Evolutionary conservation across 768 basidiomycete species (phyloP).

Genomic region (Podaxis sp.): DNA sequence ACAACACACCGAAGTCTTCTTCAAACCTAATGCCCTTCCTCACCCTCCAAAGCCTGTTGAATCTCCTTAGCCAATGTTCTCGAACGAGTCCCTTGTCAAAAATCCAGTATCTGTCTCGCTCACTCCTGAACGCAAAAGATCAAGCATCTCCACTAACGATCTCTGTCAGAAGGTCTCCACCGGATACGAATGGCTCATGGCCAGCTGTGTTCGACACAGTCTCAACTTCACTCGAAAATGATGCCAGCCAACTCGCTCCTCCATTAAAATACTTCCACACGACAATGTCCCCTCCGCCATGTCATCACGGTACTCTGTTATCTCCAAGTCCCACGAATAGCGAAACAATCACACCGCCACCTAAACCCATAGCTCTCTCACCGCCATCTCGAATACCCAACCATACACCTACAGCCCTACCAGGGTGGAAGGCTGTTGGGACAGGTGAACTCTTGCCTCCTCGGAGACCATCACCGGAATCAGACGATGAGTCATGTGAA

Average conservation of each 20-base stretch:
- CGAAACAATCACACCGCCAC: conserved; percentile 16
- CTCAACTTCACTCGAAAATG: conserved; percentile 7
- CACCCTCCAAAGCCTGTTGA: conserved; percentile 17
- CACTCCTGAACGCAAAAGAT: not conserved
- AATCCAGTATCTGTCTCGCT: not conserved
- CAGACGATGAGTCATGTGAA: conserved; percentile 55
- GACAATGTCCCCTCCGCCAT: conserved; percentile 26
- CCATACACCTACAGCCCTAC: conserved; percentile 24
- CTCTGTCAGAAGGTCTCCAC: conserved; percentile 20
- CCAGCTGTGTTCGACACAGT: not conserved
- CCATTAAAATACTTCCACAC: conserved; percentile 17
- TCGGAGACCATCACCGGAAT: conserved; percentile 45
- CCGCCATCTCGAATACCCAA: conserved; percentile 26
- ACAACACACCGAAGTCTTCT: conserved; percentile 19
- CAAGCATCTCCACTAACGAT: conserved; percentile 20
- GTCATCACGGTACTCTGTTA: conserved; percentile 18
- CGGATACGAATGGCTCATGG: not conserved
- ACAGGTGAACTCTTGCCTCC: conserved; percentile 59
- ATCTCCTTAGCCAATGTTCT: conserved; percentile 18
- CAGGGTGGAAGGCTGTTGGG: conserved; percentile 42
- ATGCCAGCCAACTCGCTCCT: conserved; percentile 14
- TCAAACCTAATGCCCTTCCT: conserved; percentile 26
- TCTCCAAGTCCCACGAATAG: conserved; percentile 17
- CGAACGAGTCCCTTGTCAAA: conserved; percentile 11
- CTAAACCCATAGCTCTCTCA: conserved; percentile 23